Percentiles rank a stretch among this genome's conserved stretches.
Evolutionary conservation across 352 stramenopile species (phyloP).

Genomic region (Phytophthora tubulina): DNA sequence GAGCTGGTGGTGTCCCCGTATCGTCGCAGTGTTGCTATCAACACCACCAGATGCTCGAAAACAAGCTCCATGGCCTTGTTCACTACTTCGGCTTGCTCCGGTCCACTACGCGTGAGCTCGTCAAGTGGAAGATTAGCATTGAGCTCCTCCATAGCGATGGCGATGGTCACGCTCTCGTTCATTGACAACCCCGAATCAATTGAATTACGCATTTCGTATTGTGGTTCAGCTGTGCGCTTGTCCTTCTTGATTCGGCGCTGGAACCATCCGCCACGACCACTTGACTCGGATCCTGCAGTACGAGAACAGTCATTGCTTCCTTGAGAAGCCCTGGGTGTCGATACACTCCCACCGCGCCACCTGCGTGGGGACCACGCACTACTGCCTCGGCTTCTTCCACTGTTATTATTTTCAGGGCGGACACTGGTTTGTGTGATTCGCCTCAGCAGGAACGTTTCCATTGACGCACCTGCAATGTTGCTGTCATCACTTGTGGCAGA

Average conservation of each 20-base stretch:
- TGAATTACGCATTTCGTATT: constrained; percentile 53
- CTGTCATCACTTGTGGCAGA: constrained; percentile 37
- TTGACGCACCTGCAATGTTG: constrained; percentile 30
- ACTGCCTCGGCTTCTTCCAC: constrained; percentile 25
- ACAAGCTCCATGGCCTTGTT: constrained; percentile 61
- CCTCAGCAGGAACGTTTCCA: constrained; percentile 71
- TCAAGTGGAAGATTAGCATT: constrained; percentile 63
- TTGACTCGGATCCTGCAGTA: constrained; percentile 20
- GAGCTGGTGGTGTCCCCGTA: constrained; percentile 47
- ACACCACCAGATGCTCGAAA: constrained; percentile 50
- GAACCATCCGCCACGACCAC: constrained; percentile 42
- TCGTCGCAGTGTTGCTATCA: constrained; percentile 49
- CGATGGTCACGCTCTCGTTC: constrained; percentile 58
- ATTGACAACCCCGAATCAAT: constrained; percentile 59
- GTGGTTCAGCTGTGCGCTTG: constrained; percentile 33
- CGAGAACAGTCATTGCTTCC: constrained; percentile 26
- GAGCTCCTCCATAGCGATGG: constrained; percentile 63
- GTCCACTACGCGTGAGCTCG: constrained; percentile 41
- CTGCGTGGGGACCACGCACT: constrained; percentile 41
- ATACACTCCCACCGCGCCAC: constrained; percentile 17
- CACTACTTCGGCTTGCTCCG: constrained; percentile 46
- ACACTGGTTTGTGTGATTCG: constrained; percentile 53
- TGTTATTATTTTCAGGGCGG: constrained; percentile 21
- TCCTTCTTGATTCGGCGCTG: constrained; percentile 48
- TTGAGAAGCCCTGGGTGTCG: constrained; percentile 31